A percentile compares a stretch with the other conserved stretches of the same genome.
Evolutionary conservation across 2,329 filamentous ascomycete species (phyloP).

Genomic region (Fusarium sp.): DNA sequence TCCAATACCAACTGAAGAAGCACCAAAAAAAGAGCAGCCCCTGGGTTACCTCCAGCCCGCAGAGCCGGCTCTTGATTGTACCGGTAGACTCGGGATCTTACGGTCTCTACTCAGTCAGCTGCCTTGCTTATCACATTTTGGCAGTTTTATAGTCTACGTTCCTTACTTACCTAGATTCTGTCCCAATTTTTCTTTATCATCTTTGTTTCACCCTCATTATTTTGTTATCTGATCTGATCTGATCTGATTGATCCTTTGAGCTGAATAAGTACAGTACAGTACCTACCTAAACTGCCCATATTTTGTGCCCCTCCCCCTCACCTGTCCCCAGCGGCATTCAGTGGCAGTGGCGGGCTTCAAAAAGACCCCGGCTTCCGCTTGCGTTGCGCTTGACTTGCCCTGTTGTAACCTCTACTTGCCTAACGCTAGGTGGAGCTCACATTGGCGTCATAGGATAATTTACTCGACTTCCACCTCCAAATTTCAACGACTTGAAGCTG

Average conservation of each 20-base stretch:
- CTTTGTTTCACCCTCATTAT: background rate
- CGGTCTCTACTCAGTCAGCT: conserved; percentile 16
- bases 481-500: conserved; percentile 6
- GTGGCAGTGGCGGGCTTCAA: conserved; percentile 23
- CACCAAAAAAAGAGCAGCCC: conserved; percentile 6
- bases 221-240: background rate
- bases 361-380: conserved; percentile 27
- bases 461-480: conserved; percentile 21
- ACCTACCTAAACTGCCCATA: background rate
- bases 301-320: conserved; percentile 41
- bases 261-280: background rate
- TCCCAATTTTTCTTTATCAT: background rate
- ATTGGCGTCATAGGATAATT: conserved; percentile 41
- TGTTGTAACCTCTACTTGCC: background rate
- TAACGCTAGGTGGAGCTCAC: conserved; percentile 24
- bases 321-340: conserved; percentile 17
- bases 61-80: conserved; percentile 27
- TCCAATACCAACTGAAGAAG: conserved; percentile 10
- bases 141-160: background rate
- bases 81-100: conserved; percentile 34
- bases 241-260: background rate
- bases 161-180: background rate
- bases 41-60: conserved; percentile 23
- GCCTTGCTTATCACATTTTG: conserved; percentile 19
- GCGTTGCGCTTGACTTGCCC: background rate